Evolutionary conservation across 202 grass and related monocot species (phyloP), one percentile per base, ranked within the genome.

Genomic region (Panicum virgatum): DNA sequence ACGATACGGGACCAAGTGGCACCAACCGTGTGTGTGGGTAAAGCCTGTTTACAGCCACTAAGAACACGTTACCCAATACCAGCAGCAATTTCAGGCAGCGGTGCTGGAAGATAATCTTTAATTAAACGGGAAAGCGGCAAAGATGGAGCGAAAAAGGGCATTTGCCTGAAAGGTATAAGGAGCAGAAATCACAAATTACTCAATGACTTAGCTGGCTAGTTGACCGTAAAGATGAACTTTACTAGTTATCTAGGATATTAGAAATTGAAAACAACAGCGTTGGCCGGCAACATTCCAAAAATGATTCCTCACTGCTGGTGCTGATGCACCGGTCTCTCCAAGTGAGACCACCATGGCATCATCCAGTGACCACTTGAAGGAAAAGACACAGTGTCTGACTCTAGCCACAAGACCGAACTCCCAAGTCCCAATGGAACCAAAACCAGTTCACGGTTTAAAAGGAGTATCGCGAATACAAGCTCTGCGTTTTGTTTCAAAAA

Each of bases 11-110:
- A 57, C 9, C 5, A 58, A 30, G 12, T 25, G 32, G 44, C 26
- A 36, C 53, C 19, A 48, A 5, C 7, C 6, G 29, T 34, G 75
- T n/a, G n/a, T 25, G 60, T 27, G 18, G 18, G 10, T 37, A 30
- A 58, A 59, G 50, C 78, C 48, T 80, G 39, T 58, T n/a, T 58
- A 42, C 65, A 9, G 51, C 65, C 37, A 59, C 40, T 26, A 57
- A 44, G 43, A 75, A 37, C 40, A 84, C 43, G 61, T 70, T 80
- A 62, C 62, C 42, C 18, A 3, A n/a, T 69, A 84, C 76, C 7
- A 62, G 77, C 71, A 89, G 70, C 75, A 23, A 76, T 84, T 88
- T 78, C 76, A 76, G 81, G 81, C 62, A 62, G 53, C 66, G 38
- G 43, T 84, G 42, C 86, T 69, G 69, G 42, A 66, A 69, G 75